These are phyloP conservation scores for Tardiomyces blankii DNA, from an alignment of 1,139 yeast genomes.

Conservation along the genomic window DNA sequence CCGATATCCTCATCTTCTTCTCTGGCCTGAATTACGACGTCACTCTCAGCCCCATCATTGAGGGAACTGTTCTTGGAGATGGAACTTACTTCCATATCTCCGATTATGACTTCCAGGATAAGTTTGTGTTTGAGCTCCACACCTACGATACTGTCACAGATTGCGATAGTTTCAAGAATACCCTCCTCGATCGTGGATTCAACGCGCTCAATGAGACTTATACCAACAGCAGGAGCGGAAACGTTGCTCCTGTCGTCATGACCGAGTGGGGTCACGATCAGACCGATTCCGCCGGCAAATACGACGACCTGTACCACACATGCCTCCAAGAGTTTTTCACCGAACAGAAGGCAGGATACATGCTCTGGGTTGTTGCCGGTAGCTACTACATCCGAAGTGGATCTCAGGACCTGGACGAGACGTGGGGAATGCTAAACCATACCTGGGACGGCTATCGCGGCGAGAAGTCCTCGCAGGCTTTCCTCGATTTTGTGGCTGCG, in stretches of 20 bases:
- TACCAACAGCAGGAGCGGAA: neutral
- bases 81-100: neutral
- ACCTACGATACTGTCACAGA: neutral
- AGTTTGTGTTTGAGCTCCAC: neutral
- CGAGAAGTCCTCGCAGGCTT: neutral
- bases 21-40: neutral
- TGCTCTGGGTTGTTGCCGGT: neutral
- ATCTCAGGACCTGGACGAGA: neutral
- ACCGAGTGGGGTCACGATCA: neutral
- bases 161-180: neutral
- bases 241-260: neutral
- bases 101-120: neutral
- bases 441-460: neutral
- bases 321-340: neutral
- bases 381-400: neutral
- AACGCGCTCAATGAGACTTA: neutral
- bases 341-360: neutral
- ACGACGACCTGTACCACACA: neutral
- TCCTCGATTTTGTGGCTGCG: neutral
- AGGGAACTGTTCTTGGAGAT: neutral
- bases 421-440: neutral
- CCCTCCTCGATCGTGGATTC: neutral
- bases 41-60: neutral
- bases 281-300: neutral
- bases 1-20: neutral